Base-by-base conservation (phyloP, 306 rosid species). In the Senna tora region DNA sequence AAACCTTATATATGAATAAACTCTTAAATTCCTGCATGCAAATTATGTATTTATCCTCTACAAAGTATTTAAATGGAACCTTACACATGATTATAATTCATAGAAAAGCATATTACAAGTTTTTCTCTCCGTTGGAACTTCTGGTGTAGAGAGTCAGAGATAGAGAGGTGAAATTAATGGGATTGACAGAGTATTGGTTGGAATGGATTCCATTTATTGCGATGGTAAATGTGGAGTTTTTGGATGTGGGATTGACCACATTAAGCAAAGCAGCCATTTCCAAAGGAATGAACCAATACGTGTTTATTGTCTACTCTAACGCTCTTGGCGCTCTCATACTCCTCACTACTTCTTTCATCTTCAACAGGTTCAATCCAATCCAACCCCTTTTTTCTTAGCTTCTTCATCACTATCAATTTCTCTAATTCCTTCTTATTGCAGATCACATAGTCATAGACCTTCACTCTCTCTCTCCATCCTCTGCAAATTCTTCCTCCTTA, bases 221-320 rank as follows among this genome's bases (percentile, higher is more conserved):
- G 2, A 78, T 84, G 85, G 79, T 81, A 69, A 33, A 51, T 38
- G 60, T 84, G 33, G 82, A 84, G 81, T 75, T 55, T 59, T 63
- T 84, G 52, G 80, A 75, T 15, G 88, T 81, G 6, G 85, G 85
- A 0, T 9, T 84, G 53, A 54, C 81, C 67, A 84, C 85, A 0
- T 2, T 84, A 16, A 50, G 81, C 4, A 84, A 84, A 75, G 79
- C 79, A 49, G 85, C 85, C 55, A 84, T 84, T 77, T 72, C 85
- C 5, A 72, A 19, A 81, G 88, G 88, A 58, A 81, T 84, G 85
- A 84, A 38, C 25, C 83, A 84, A 1, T 25, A 25, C 30, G 30
- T 25, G 30, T 25, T 3, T 25, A 3, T 3, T 25, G 3, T 25
- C 30, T 84, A 84, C 77, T 84, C 88, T 33, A 84, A 84, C 38